A percentile compares a stretch with the other conserved stretches of the same genome.
Conservation (phyloP, 495 filamentous ascomycete species). For the Cryomyces minteri region DNA sequence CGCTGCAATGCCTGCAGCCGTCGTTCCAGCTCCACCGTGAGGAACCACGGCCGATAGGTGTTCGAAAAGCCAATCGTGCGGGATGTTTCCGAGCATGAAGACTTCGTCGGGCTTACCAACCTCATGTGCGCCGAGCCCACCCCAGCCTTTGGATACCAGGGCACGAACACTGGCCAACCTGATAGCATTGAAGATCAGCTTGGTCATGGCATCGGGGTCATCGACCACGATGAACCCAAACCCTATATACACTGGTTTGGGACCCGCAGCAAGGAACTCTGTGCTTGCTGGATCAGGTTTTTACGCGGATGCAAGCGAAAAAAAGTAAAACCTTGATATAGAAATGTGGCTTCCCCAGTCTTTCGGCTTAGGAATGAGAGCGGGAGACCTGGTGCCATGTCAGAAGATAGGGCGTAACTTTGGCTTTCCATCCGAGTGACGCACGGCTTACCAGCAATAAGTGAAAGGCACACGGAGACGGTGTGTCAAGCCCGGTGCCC, state of each 20-base stretch:
- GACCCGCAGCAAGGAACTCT: slow-evolving; percentile 43
- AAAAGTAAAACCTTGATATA: slow-evolving; percentile 58
- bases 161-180: slow-evolving; percentile 46
- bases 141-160: slow-evolving; percentile 68
- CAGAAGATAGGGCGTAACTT: too few relatives aligned
- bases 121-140: slow-evolving; percentile 46
- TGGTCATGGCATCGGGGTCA: slow-evolving; percentile 47
- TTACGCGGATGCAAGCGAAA: slow-evolving; percentile 39
- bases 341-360: slow-evolving; percentile 60
- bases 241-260: slow-evolving; percentile 62
- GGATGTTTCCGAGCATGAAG: slow-evolving; percentile 62
- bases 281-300: slow-evolving; percentile 40
- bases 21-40: slow-evolving; percentile 70
- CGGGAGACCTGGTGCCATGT: slow-evolving; percentile 31
- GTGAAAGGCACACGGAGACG: slow-evolving; percentile 55
- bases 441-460: slow-evolving; percentile 43
- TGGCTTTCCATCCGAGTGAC: too few relatives aligned
- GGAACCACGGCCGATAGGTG: slow-evolving; percentile 61
- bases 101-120: slow-evolving; percentile 42
- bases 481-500: slow-evolving; percentile 44
- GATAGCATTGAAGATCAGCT: slow-evolving; percentile 50
- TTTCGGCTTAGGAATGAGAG: slow-evolving; percentile 57
- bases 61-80: slow-evolving; percentile 71
- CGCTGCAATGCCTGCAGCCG: slow-evolving; percentile 49
- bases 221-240: slow-evolving; percentile 74